Evolutionary conservation across 345 rosid species (phyloP), one percentile per base, ranked within the genome.

Genomic region (Nephelium lappaceum): DNA sequence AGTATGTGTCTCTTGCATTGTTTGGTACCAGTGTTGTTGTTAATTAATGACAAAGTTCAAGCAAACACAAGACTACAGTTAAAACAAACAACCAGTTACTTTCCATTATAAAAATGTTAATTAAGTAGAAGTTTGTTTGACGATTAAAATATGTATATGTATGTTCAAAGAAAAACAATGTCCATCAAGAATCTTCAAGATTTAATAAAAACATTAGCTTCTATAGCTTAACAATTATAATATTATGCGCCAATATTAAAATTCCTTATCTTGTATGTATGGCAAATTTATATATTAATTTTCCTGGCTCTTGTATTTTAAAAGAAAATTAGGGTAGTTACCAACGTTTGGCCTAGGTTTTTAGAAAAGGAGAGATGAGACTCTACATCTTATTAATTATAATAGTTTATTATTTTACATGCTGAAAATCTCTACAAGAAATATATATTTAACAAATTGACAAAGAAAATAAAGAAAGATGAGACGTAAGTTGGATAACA

Each of bases 281-380:
- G 0, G 21, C 1, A 16, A 18, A 55, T 55, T 21, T 15, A 49
- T 53, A 8, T 73, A 39, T 45, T 45, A n/a, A 11, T 43, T 11
- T 51, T 65, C 23, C 27, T 62, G 21, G 15, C 53, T 21, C 18
- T 11, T 19, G 6, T 66, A 65, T n/a, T 75, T 65, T 49, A 76
- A 49, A 19, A 63, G 3, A 62, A 75, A 64, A 75, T 64, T 51
- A 38, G 64, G 71, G 38, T 53, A 16, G 78, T 75, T n/a, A 66
- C 38, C 69, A 42, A 60, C 42, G 58, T 24, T 49, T 27, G 72
- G 67, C 75, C 69, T 14, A 27, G 14, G 45, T 31, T 31, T 31
- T 31, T 31, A 31, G 36, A 31, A 31, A 31, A 31, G 2, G 11
- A 39, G 21, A 51, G 11, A 5, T 5, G 5, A 9, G 19, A 31